Conservation (phyloP, 2,329 filamentous ascomycete genomes). For the Penicillium griseofulvum region DNA sequence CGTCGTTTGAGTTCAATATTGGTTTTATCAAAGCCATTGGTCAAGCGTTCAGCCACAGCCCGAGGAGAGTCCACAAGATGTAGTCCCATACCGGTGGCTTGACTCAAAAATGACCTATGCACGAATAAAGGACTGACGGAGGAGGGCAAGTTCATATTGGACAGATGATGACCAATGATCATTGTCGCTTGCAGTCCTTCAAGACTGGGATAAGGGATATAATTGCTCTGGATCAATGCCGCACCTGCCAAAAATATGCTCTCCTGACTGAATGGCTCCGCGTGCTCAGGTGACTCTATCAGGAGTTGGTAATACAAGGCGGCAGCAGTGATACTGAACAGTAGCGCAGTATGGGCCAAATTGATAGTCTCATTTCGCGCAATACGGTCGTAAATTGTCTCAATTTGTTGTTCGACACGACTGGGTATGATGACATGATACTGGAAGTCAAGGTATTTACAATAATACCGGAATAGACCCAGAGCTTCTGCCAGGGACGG, state of each 20-base stretch:
- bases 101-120: slow-evolving; percentile 25
- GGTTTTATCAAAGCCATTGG: slow-evolving; percentile 17
- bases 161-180: slow-evolving; percentile 31
- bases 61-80: slow-evolving; percentile 34
- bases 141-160: slow-evolving; percentile 24
- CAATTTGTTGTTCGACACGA: slow-evolving; percentile 25
- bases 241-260: slow-evolving; percentile 30
- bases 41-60: slow-evolving; percentile 16
- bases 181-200: slow-evolving; percentile 36
- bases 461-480: slow-evolving; percentile 34
- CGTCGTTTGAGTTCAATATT: slow-evolving; percentile 42
- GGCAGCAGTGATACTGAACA: slow-evolving; percentile 36
- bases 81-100: slow-evolving; percentile 37
- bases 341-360: slow-evolving; percentile 30
- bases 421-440: slow-evolving; percentile 37
- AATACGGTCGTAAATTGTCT: slow-evolving; percentile 30
- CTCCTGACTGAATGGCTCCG: slow-evolving; percentile 27
- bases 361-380: slow-evolving; percentile 20
- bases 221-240: slow-evolving; percentile 33
- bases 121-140: slow-evolving; percentile 26
- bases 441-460: slow-evolving; percentile 33
- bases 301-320: slow-evolving; percentile 27
- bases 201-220: slow-evolving; percentile 29
- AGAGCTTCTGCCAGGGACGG: slow-evolving; percentile 32
- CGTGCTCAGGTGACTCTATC: slow-evolving; percentile 18